These are phyloP conservation scores for Penicillium frequentans DNA, from an alignment of 2,329 filamentous ascomycete genomes.

Conservation along the genomic window DNA sequence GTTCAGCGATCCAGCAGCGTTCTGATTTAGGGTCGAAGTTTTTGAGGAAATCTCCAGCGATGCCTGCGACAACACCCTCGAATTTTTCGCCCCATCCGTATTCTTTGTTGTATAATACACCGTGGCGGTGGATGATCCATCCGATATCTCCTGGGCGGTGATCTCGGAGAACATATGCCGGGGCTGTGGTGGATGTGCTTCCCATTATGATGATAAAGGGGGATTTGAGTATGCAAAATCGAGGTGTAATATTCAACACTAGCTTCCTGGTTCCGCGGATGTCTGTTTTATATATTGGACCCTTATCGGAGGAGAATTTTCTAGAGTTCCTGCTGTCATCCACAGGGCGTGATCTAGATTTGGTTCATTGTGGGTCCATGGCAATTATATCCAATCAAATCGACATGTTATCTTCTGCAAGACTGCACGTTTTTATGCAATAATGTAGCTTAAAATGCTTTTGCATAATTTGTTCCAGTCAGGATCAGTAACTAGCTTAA, in stretches of 20 bases:
- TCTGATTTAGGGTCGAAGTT: conserved; percentile 20
- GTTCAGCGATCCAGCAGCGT: conserved; percentile 28
- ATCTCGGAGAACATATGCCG: conserved; percentile 11
- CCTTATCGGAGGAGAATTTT: background rate
- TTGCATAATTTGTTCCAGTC: background rate
- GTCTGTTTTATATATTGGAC: background rate
- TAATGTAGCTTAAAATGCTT: background rate
- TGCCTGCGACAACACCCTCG: conserved; percentile 16
- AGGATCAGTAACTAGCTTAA: background rate
- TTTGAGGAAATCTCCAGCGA: conserved; percentile 23
- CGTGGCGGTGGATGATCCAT: conserved; percentile 25
- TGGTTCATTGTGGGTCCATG: background rate
- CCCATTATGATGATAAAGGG: background rate
- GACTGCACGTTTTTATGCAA: background rate
- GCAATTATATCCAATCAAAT: background rate
- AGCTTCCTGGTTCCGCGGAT: background rate
- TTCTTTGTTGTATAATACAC: conserved; percentile 21
- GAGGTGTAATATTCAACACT: background rate
- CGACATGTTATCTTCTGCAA: background rate
- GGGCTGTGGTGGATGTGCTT: background rate
- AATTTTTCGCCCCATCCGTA: conserved; percentile 23
- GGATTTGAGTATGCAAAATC: background rate
- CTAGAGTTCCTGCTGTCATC: background rate
- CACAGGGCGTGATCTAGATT: background rate
- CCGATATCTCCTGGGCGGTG: conserved; percentile 24